Evolutionary conservation across 306 rosid genomes (phyloP), one percentile per base, ranked within the genome.

Genomic region (Adenanthera pavonina): DNA sequence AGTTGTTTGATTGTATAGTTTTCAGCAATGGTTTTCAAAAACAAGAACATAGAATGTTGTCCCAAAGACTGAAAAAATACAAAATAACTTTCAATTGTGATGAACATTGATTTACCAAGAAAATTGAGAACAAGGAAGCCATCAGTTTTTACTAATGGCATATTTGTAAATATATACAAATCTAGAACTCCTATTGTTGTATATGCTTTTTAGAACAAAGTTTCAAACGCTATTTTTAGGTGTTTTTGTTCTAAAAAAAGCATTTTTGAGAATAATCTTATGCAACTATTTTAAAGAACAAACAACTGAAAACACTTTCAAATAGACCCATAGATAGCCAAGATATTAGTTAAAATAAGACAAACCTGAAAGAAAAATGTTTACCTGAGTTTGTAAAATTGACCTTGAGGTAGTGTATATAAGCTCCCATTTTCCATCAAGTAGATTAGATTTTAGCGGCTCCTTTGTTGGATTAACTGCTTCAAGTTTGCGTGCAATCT

Each of bases 401-500:
- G 97, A 95, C 71, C 44, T 76, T 7, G 97, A 95, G 46, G 98
- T 95, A 43, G 99, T 95, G 87, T 95, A 95, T 60, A 95, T 66
- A 82, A 95, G 97, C 90, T 95, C 98, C 98, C 98, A 95, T 87
- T 95, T 95, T 52, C 98, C 98, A 66, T 91, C 86, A 8, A 95
- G 91, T 57, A 89, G 72, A 78, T 74, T 83, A 62, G 98, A 92
- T 72, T 92, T 95, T 49, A 95, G 90, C 1, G 99, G 97, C 56
- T 88, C 85, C 89, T 92, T 95, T 48, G 46, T 81, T 65, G 97
- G 91, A 81, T 75, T 95, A 80, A 82, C 93, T 87, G 91, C 97
- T 89, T 95, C 98, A 82, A 95, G 97, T 83, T 95, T 85, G 82
- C 95, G 88, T 54, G 97, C 89, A 87, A 95, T 88, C 98, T 95